These are phyloP conservation scores for Clarireedia monteithiana DNA, from an alignment of 2,329 filamentous ascomycete species.

Conservation along the genomic window DNA sequence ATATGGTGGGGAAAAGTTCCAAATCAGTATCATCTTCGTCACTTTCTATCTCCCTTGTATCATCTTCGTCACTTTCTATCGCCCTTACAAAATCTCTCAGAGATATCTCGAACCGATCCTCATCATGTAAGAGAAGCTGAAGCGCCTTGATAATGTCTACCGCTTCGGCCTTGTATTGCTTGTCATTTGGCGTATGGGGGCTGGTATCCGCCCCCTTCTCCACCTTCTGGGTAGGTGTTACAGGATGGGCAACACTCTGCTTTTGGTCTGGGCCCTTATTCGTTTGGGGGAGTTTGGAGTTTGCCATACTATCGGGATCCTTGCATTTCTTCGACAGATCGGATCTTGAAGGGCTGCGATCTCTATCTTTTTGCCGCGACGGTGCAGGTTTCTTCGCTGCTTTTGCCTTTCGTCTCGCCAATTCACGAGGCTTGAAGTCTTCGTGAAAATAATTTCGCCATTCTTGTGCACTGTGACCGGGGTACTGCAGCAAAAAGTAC, in stretches of 20 bases:
- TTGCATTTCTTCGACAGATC: background rate
- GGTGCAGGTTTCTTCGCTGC: background rate
- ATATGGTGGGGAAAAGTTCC: slow-evolving; percentile 20
- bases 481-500: slow-evolving; percentile 16
- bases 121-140: background rate
- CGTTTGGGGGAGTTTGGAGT: background rate
- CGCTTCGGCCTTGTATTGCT: no score
- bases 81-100: background rate
- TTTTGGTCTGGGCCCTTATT: background rate
- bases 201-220: background rate
- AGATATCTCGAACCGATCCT: background rate
- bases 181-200: background rate
- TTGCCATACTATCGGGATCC: background rate
- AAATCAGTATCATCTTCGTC: background rate
- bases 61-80: background rate
- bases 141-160: no score
- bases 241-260: background rate
- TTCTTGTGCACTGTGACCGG: slow-evolving; percentile 26
- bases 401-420: slow-evolving; percentile 3
- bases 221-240: background rate
- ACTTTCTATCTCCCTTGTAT: background rate
- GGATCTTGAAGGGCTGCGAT: no score
- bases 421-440: background rate
- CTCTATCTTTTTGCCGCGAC: background rate
- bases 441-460: slow-evolving; percentile 26